Percentiles rank a stretch among this genome's conserved stretches.
Evolutionary conservation across 495 filamentous ascomycete species (phyloP).

Genomic region (Neohortaea acidophila): DNA sequence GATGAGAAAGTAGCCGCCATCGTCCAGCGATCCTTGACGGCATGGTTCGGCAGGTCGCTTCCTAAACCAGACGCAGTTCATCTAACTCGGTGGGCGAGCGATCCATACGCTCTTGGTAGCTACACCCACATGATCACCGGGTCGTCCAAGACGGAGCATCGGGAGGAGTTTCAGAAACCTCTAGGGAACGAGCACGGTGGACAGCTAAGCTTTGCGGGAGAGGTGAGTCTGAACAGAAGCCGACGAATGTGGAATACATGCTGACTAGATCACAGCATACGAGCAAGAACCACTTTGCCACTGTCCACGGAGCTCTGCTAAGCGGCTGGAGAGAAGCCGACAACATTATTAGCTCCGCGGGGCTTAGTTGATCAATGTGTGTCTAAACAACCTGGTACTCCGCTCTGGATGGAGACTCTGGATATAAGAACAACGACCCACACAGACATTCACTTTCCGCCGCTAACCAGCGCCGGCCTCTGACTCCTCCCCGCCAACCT

Average conservation of each 20-base stretch:
- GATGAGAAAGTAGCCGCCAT: conserved; percentile 7
- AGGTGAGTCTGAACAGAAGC: no score
- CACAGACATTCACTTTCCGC: no score
- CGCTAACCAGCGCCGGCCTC: no score
- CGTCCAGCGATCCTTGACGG: conserved; percentile 8
- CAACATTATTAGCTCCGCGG: conserved; percentile 4
- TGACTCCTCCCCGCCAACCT: no score
- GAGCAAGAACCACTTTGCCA: conserved; percentile 14
- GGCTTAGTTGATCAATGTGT: no score
- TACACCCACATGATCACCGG: conserved; percentile 14
- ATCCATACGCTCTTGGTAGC: conserved; percentile 8
- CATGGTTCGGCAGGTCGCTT: conserved; percentile 6
- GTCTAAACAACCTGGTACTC: no score
- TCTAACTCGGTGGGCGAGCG: conserved; percentile 13
- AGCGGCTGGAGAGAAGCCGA: conserved; percentile 16
- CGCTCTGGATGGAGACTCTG: no score
- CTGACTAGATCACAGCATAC: no score
- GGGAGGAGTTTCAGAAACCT: conserved; percentile 9
- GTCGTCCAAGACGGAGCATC: conserved; percentile 3
- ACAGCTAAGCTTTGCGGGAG: conserved; percentile 12
- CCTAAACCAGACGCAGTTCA: conserved; percentile 12
- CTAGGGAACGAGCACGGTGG: conserved; percentile 1
- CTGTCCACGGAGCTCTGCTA: conserved; percentile 14
- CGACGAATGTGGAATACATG: no score
- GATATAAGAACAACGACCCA: no score